Evolutionary conservation across 2,329 filamentous ascomycete genomes (phyloP).

Genomic region (Microdochium nivale): DNA sequence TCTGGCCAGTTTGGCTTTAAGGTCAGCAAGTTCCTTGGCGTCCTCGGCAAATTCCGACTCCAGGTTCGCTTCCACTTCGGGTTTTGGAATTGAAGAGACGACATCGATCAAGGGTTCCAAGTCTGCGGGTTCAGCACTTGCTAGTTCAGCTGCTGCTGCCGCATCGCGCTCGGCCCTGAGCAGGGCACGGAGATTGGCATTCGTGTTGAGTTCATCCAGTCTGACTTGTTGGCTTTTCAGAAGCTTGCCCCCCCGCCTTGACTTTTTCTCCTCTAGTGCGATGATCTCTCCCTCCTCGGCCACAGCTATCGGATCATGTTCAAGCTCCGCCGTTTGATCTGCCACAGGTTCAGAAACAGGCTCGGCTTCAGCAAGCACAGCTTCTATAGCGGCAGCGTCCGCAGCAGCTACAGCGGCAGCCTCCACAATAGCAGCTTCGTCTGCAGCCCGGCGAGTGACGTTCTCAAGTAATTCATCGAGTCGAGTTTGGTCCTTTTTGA

Average conservation of each 20-base stretch:
- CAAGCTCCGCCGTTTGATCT: not conserved
- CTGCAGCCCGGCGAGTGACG: not conserved
- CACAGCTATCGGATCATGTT: slow-evolving; percentile 11
- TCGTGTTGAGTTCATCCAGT: slow-evolving; percentile 11
- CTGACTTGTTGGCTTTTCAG: slow-evolving; percentile 22
- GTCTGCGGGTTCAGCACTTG: slow-evolving; percentile 6
- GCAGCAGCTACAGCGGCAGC: not conserved
- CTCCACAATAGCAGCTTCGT: not conserved
- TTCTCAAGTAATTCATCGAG: not conserved
- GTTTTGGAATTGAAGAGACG: not conserved
- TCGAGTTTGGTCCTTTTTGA: not conserved
- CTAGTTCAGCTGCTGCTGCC: not conserved
- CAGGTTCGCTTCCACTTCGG: not conserved
- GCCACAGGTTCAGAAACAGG: slow-evolving; percentile 5
- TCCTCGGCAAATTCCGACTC: not conserved
- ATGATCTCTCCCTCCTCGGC: slow-evolving; percentile 16
- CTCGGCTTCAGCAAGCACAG: slow-evolving; percentile 6
- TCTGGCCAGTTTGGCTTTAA: not conserved
- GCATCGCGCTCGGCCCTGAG: slow-evolving; percentile 4
- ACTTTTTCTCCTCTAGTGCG: slow-evolving; percentile 19
- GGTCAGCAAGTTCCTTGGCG: not conserved
- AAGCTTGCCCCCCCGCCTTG: slow-evolving; percentile 24
- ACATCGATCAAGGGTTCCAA: not conserved
- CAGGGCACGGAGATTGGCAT: slow-evolving; percentile 8
- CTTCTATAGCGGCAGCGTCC: slow-evolving; percentile 6